A percentile compares a stretch with the other conserved stretches of the same genome.
Evolutionary conservation across 768 basidiomycete species (phyloP).

Genomic region (Macrolepiota albuminosa): DNA sequence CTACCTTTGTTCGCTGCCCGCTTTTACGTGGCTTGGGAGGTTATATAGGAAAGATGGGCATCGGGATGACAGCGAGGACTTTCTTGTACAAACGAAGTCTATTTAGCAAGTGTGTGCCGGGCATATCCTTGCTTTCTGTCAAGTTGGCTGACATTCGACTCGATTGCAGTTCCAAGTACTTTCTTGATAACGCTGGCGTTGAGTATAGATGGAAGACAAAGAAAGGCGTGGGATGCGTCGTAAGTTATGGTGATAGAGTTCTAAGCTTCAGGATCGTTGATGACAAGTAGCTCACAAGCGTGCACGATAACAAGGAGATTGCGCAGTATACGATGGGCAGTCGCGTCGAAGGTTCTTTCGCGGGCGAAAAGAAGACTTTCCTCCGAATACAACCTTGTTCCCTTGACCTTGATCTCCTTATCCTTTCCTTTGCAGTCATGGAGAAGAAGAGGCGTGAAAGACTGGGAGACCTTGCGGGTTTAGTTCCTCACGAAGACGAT

Average conservation of each 20-base stretch:
- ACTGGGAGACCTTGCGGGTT: conserved; percentile 24
- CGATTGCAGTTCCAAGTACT: conserved; percentile 38
- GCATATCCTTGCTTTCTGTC: background rate
- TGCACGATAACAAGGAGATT: conserved; percentile 33
- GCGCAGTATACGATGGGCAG: conserved; percentile 32
- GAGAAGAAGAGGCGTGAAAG: conserved; percentile 48
- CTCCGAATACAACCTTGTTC: conserved; percentile 43
- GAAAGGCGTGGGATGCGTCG: conserved; percentile 35
- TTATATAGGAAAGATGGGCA: conserved; percentile 21
- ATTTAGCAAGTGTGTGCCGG: conserved; percentile 36
- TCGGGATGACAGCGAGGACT: conserved; percentile 29
- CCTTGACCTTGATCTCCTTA: conserved; percentile 47
- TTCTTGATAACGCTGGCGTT: conserved; percentile 42
- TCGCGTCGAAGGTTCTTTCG: conserved; percentile 41
- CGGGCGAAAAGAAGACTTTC: conserved; percentile 40
- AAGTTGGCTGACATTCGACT: conserved; percentile 1
- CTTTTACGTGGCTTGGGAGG: conserved; percentile 28
- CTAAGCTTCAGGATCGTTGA: background rate
- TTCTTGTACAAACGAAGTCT: conserved; percentile 39
- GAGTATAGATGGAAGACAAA: conserved; percentile 47
- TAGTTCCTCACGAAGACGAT: conserved; percentile 24
- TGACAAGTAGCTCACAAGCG: conserved; percentile 31
- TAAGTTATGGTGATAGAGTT: conserved; percentile 20
- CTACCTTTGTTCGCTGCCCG: conserved; percentile 38
- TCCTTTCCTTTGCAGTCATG: conserved; percentile 52